Percentiles rank a stretch among this genome's conserved stretches.
Evolutionary conservation across 2,329 filamentous ascomycete species (phyloP).

Genomic region (Ustulina deusta): DNA sequence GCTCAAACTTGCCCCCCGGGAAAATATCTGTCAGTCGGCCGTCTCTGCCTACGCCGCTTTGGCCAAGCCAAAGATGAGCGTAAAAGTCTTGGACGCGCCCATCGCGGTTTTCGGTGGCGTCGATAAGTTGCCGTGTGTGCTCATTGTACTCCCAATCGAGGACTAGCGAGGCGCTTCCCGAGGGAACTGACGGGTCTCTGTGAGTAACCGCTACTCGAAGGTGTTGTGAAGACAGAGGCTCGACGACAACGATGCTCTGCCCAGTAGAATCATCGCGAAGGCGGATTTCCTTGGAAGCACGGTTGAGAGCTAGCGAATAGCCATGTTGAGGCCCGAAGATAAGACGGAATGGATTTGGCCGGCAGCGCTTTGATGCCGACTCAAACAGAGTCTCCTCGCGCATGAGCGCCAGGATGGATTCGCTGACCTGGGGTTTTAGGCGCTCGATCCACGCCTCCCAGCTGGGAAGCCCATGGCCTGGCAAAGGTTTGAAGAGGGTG

Average conservation of each 20-base stretch:
- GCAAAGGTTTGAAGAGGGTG: conserved; percentile 16
- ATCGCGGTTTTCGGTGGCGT: conserved; percentile 25
- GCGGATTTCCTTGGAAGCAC: neutral
- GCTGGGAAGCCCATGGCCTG: conserved; percentile 23
- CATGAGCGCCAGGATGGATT: conserved; percentile 22
- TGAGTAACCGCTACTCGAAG: conserved; percentile 25
- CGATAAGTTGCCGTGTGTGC: conserved; percentile 27
- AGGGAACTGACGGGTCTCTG: conserved; percentile 25
- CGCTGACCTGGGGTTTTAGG: conserved; percentile 11
- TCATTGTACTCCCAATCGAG: conserved; percentile 35
- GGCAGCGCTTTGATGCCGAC: conserved; percentile 25
- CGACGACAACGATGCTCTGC: conserved; percentile 1
- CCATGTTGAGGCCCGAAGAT: conserved; percentile 29
- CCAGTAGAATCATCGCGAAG: conserved; percentile 30
- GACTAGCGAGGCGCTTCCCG: conserved; percentile 25
- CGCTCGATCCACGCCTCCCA: conserved; percentile 25
- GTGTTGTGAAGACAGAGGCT: conserved; percentile 8
- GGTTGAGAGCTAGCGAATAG: conserved; percentile 16
- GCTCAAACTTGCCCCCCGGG: conserved; percentile 19
- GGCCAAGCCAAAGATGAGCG: conserved; percentile 32
- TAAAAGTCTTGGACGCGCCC: conserved; percentile 32
- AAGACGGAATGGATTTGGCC: conserved; percentile 27
- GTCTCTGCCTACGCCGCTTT: neutral
- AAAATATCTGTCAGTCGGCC: conserved; percentile 31
- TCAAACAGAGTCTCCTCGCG: conserved; percentile 33